phyloP scores from a whole-genome alignment of 1,139 yeast genomes.

The Hyphopichia wangnamkhiaoensis region DNA sequence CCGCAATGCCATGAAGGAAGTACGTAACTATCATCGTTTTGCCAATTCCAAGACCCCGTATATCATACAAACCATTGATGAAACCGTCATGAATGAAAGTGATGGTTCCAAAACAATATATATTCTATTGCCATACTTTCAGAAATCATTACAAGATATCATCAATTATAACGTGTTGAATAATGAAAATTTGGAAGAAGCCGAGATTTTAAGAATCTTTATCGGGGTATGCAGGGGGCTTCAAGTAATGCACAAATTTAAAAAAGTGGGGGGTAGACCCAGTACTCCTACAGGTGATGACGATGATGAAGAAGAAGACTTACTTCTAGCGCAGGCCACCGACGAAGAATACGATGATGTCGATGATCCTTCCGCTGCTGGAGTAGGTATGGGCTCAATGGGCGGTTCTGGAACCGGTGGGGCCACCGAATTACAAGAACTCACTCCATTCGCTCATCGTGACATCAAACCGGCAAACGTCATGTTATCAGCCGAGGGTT shows the following conservation, averaged over 20 bases:
- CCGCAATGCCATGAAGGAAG: constrained; percentile 70
- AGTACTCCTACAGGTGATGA: constrained; percentile 11
- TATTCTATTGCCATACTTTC: constrained; percentile 76
- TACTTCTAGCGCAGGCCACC: constrained; percentile 22
- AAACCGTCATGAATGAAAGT: constrained; percentile 64
- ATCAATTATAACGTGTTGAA: constrained; percentile 65
- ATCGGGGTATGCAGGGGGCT: constrained; percentile 75
- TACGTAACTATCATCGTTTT: constrained; percentile 73
- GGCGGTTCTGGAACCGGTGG: constrained; percentile 9
- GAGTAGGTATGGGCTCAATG: too few relatives aligned
- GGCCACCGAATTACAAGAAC: constrained; percentile 54
- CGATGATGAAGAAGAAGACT: constrained; percentile 33
- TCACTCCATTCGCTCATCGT: constrained; percentile 77
- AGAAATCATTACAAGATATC: constrained; percentile 71
- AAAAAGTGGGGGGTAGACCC: constrained; percentile 21
- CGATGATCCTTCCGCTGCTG: constrained; percentile 9
- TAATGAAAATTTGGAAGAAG: constrained; percentile 54
- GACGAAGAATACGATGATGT: constrained; percentile 33
- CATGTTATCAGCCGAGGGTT: constrained; percentile 71
- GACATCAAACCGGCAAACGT: constrained; percentile 90
- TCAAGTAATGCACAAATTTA: constrained; percentile 72
- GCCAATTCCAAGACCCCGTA: constrained; percentile 54
- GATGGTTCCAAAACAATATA: constrained; percentile 82
- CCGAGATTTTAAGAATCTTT: constrained; percentile 61
- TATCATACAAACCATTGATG: constrained; percentile 70